Conservation (phyloP, 441 rosid genomes). For the Kokia cookei region DNA sequence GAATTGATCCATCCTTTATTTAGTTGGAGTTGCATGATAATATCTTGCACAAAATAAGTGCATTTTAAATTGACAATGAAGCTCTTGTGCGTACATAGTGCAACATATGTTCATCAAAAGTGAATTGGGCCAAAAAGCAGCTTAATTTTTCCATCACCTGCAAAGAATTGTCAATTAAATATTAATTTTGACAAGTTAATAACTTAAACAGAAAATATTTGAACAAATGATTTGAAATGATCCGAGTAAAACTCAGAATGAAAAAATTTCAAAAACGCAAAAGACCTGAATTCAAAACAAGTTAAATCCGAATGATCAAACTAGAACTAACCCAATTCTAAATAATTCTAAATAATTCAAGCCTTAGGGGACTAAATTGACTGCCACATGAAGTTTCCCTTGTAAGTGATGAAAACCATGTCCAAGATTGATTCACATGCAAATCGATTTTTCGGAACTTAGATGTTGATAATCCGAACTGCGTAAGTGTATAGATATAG, state of each 20-base stretch:
- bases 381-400: background rate
- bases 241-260: too few species aligned
- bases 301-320: too few species aligned
- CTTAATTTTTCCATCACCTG: constrained; percentile 8
- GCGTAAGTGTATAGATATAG: constrained; percentile 3
- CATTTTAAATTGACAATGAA: constrained; percentile 11
- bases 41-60: constrained; percentile 11
- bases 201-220: too few species aligned
- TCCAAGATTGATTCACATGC: background rate
- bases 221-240: too few species aligned
- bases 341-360: background rate
- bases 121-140: constrained; percentile 1
- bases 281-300: too few species aligned
- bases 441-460: background rate
- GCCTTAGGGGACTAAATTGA: background rate
- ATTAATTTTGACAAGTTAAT: background rate
- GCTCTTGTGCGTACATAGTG: constrained; percentile 13
- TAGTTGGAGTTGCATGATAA: constrained; percentile 8
- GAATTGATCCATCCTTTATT: constrained; percentile 4
- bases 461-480: background rate
- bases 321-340: too few species aligned
- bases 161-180: background rate
- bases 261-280: too few species aligned
- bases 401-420: background rate
- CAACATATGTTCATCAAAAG: constrained; percentile 14